phyloP scores from a whole-genome alignment of 1,284 basidiomycete genomes.

The Ceratobasidium sp. region DNA sequence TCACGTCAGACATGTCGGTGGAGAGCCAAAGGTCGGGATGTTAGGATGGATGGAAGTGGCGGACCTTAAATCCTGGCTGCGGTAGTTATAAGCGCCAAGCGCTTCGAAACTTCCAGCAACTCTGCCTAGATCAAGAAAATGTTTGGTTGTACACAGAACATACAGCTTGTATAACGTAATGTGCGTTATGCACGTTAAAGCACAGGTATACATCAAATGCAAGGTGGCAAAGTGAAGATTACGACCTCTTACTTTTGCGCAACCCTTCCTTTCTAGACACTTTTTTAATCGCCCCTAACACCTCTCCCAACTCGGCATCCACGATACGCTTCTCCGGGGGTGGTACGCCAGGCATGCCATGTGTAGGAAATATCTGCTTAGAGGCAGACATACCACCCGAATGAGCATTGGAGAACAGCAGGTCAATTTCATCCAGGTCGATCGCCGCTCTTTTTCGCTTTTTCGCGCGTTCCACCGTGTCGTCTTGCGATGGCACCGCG shows the following conservation, averaged over 20 bases:
- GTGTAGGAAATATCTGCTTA: background rate
- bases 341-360: background rate
- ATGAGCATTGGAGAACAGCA: slow-evolving; percentile 62
- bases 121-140: background rate
- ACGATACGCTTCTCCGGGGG: background rate
- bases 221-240: background rate
- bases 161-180: background rate
- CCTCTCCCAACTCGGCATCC: slow-evolving; percentile 31
- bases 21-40: background rate
- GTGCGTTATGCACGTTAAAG: background rate
- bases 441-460: slow-evolving; percentile 51
- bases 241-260: slow-evolving; percentile 10
- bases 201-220: background rate
- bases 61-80: slow-evolving; percentile 7
- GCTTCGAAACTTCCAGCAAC: slow-evolving; percentile 42
- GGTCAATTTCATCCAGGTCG: slow-evolving; percentile 76
- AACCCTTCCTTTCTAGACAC: slow-evolving; percentile 39
- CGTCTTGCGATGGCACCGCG: slow-evolving; percentile 42
- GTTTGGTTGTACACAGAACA: background rate
- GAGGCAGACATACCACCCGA: background rate
- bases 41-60: slow-evolving; percentile 1
- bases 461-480: slow-evolving; percentile 48
- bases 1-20: slow-evolving; percentile 36
- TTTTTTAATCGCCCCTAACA: slow-evolving; percentile 40
- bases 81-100: slow-evolving; percentile 20